phyloP scores from a whole-genome alignment of 305 asterid species.

The Fraxinus angustifolia region DNA sequence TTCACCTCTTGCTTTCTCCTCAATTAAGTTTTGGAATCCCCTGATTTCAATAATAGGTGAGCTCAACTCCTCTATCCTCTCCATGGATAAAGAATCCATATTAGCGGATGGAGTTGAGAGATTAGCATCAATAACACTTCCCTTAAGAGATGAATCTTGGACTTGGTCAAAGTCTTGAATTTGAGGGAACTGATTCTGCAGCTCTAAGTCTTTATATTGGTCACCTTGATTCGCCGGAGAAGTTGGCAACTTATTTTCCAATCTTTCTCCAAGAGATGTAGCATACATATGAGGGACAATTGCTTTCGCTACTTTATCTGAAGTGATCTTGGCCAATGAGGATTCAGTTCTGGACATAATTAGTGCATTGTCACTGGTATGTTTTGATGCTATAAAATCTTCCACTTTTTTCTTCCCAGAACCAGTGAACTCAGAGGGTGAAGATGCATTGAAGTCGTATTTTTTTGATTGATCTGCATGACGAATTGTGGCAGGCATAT shows the following conservation, averaged over 20 bases:
- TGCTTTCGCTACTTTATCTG: constrained; percentile 37
- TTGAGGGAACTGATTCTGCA: constrained; percentile 30
- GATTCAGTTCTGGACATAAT: constrained; percentile 45
- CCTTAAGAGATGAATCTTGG: constrained; percentile 31
- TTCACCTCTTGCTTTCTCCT: constrained; percentile 21
- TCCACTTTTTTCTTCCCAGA: constrained; percentile 31
- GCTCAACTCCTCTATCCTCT: constrained; percentile 29
- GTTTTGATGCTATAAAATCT: constrained; percentile 33
- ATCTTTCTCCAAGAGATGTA: constrained; percentile 39
- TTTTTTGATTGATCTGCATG: constrained; percentile 25
- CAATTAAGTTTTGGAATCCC: constrained; percentile 26
- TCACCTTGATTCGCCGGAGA: constrained; percentile 37
- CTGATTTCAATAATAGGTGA: constrained; percentile 34
- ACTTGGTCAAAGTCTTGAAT: constrained; percentile 26
- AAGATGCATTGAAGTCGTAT: constrained; percentile 25
- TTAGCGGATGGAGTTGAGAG: constrained; percentile 29
- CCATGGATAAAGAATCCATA: constrained; percentile 22
- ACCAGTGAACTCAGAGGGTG: constrained; percentile 40
- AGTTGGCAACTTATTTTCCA: constrained; percentile 33
- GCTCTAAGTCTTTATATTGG: constrained; percentile 31
- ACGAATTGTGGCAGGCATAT: constrained; percentile 22
- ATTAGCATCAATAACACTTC: constrained; percentile 29
- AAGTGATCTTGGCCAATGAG: constrained; percentile 37
- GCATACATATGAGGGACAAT: constrained; percentile 24
- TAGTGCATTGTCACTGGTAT: constrained; percentile 33